Evolutionary conservation across 2,329 filamentous ascomycete genomes (phyloP), one percentile per base, ranked within the genome.

Genomic region (Shiraia sp.): DNA sequence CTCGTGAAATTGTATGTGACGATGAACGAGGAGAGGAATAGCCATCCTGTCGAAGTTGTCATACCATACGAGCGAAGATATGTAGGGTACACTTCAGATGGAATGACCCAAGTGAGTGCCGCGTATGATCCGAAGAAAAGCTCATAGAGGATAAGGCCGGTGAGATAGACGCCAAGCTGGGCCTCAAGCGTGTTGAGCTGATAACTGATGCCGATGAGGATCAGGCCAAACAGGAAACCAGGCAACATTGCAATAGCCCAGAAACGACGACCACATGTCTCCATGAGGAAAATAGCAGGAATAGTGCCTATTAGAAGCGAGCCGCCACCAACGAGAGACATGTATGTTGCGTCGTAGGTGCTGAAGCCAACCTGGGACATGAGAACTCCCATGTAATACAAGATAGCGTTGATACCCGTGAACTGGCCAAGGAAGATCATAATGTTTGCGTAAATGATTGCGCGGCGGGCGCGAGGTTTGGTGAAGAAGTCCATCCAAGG

Each of bases 401-500:
- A 80, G 40, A 86, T 81, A 0, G 82, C 82, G 46, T 86, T 86
- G 34, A 87, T 81, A 39, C 85, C 85, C 0, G 85, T 88, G 26
- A 88, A 75, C 55, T 89, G 86, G 0, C 86, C 86, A 0, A 85
- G 86, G 70, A 88, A 81, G 69, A 89, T 86, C 66, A 88, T 85
- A 68, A 87, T 74, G 80, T 84, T 88, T 1, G 83, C 79, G 67
- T 81, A 86, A 24, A 78, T 77, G 39, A 77, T 76, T 49, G 80
- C 79, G 36, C 73, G 71, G 13, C 77, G 76, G 49, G 79, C 74
- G 24, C 86, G 80, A 6, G 83, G 81, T 28, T 83, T 79, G 13
- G 84, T 88, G 70, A 88, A 80, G 70, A 88, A 86, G 61, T 89
- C 85, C 72, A 88, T 75, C 83, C 85, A 88, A 0, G 83, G 79